Base-by-base conservation (phyloP, 208 protist species). In the Tetramitus jugosus region DNA sequence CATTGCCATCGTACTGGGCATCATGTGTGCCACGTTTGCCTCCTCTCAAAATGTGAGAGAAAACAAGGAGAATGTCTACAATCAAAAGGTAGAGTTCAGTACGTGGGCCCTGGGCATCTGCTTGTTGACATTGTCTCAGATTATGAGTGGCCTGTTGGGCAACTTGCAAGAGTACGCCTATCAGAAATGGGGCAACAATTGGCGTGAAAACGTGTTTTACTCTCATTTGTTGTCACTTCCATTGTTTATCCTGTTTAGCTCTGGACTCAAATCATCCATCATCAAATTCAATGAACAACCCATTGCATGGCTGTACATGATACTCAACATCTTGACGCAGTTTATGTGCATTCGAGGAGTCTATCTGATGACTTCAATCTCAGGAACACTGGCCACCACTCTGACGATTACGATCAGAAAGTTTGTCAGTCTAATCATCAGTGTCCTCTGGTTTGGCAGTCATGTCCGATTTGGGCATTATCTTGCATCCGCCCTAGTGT, bases 161-260 rank as follows among this genome's bases (percentile, higher is more conserved):
- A 71, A 71, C 49, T 29, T 71, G 31, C 64, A 71, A 71, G 20
- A 35, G n/a, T 71, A 71, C 49, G 64, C 3, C 2, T 71, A 49
- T 6, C 6, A 43, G 20, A 42, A 45, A 42, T 71, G 31, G 43
- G 64, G 39, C 43, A 49, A 17, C 10, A 40, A 71, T 71, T 35
- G 49, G 13, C 20, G 33, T 35, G 64, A 71, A n/a, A 71, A 71
- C 49, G 33, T 71, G 23, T 71, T 71, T 39, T 71, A 71, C 49
- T 71, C 39, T 26, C 35, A 71, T 49, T 3, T 71, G 6, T 26
- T 49, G 14, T 45, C 64, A 14, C 13, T 49, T 71, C 39, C 39
- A 29, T 49, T 8, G 13, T 71, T 71, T 49, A 65, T 39, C 13
- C 33, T 71, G 6, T 71, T 71, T 49, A 7, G 4, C 8, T 26